Base-by-base conservation (phyloP, 2,329 filamentous ascomycete species). In the Aspergillus udagawae region DNA sequence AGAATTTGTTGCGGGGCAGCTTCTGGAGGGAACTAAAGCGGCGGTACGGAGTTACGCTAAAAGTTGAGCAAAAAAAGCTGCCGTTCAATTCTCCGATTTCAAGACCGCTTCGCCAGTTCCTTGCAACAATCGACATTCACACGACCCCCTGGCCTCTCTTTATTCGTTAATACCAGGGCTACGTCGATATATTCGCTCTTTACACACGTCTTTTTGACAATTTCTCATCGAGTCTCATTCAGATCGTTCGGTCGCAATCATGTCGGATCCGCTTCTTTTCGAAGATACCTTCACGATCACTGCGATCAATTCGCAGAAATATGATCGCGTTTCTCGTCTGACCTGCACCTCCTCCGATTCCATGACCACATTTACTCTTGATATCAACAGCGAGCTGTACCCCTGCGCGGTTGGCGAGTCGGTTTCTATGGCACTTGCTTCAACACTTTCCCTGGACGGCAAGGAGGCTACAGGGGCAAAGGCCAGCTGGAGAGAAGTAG, bases 331-430 rank as follows among this genome's bases (percentile, higher is more conserved):
- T 27, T 89, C 91, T 55, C 93, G 94, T 66, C 85, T 97, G 71
- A 85, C 81, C 55, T 92, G 86, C 71, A 89, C 83, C 52, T 93
- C 89, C 25, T 81, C 83, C 65, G 91, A 96, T 77, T 84, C 83
- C 66, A 82, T 85, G 62, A 90, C 89, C 29, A 82, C 85, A 62
- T 87, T 97, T 79, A 87, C 86, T 5, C 89, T 99, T 59, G 94
- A 99, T 78, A 86, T 97, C 77, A 97, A 97, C 81, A 89, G 86
- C 57, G 93, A 99, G 77, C 85, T 99, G 7, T 97, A 94, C 76
- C 90, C 90, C 2, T 85, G 90, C 67, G 74, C 80, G 42, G 79
- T 86, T 8, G 89, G 89, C 71, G 92, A 96, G 66, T 88, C 82
- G 14, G 76, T 99, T 57, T 88, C 90, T 63, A 81, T 97, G 63